Base-by-base conservation (phyloP, 108 stramenopile species). In the Craspedostauros australis region DNA sequence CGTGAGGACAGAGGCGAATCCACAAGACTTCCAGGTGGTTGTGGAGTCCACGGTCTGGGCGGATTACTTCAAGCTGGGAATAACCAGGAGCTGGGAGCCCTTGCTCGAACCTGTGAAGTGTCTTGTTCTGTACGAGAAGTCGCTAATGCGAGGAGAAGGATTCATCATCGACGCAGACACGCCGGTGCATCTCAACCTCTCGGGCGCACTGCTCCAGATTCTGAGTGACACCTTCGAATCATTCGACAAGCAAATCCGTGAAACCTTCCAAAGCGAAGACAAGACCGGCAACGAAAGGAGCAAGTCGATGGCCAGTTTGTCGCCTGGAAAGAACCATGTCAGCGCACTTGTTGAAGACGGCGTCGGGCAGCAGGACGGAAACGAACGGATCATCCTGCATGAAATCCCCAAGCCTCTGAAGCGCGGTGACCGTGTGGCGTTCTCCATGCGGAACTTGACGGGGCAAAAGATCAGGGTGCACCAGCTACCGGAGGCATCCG, bases 21-120 rank as follows among this genome's bases (percentile, higher is more conserved):
- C 25, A 50, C 43, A 63, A 9, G 76, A 76, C 45, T 15, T 79
- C 2, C 78, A 84, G n/a, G 42, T 80, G 5, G 40, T 54, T 16
- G 39, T 72, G 2, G 46, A 72, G 8, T 36, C 70, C 12, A 47
- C 50, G n/a, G 25, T 91, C 15, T 96, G 95, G 82, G 66, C 82
- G 16, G 95, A 97, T 38, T 95, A 95, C 53, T 97, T 96, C 68
- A 97, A 97, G 65, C 74, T 85, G 46, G 86, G 82, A 30, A 48
- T 82, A 20, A 84, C 87, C 24, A 88, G 92, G 58, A 94, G 93
- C 57, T 97, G 96, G 96, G 93, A 97, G 64, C 91, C 91, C 5
- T 60, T 95, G 6, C 23, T 97, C 9, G 96, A 97, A 62, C 91
- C 95, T 11, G 90, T 78, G 50, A 57, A 51, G 30, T 86, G 71